Conservation (phyloP, 179 eudicot species). For the Beta lomatogona region DNA sequence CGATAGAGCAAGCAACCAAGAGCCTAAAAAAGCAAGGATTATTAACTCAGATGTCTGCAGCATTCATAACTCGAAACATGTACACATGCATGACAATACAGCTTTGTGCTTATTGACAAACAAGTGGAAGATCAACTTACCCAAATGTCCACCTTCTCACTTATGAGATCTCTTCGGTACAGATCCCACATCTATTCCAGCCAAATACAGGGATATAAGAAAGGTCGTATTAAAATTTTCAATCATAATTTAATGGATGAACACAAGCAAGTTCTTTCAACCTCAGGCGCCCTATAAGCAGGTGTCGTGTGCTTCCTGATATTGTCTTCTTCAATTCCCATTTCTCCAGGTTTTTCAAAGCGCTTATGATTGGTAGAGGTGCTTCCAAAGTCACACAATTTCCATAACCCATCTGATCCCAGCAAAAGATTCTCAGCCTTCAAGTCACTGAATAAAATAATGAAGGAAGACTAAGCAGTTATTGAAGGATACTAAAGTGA, state of each 20-base stretch:
- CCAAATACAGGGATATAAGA: conserved; percentile 38
- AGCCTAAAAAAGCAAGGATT: conserved; percentile 56
- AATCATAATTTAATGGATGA: conserved; percentile 1
- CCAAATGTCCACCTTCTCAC: conserved; percentile 98
- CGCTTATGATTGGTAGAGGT: conserved; percentile 72
- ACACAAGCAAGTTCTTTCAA: conserved; percentile 33
- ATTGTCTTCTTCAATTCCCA: conserved; percentile 98
- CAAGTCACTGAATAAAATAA: conserved; percentile 65
- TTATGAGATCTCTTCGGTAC: conserved; percentile 78
- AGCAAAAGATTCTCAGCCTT: conserved; percentile 93
- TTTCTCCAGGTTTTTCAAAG: conserved; percentile 86
- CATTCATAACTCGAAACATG: not conserved
- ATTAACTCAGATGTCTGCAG: conserved; percentile 10
- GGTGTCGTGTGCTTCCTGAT: conserved; percentile 99
- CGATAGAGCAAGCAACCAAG: conserved; percentile 96
- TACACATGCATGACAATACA: not conserved
- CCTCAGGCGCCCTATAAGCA: conserved; percentile 99
- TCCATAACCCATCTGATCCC: conserved; percentile 94
- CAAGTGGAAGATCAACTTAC: conserved; percentile 48
- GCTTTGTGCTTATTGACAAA: conserved; percentile 1
- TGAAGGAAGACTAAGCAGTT: conserved; percentile 8
- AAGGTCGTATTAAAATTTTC: conserved; percentile 27
- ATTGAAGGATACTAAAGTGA: not conserved
- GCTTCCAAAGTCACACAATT: conserved; percentile 96
- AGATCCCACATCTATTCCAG: conserved; percentile 87